Conservation (phyloP, 345 rosid species). For the Aquilaria malaccensis region DNA sequence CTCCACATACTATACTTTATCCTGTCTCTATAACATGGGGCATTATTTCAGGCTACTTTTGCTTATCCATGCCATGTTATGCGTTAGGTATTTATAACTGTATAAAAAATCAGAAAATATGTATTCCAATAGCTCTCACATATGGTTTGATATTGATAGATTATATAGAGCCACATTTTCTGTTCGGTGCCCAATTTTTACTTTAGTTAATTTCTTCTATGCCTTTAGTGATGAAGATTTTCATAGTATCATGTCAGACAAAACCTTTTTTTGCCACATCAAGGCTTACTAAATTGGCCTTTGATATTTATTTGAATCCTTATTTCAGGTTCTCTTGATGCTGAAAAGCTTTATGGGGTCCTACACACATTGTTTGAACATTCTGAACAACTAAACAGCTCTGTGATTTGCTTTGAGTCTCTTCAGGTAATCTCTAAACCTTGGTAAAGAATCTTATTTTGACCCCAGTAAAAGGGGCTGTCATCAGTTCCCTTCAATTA, state of each 20-base stretch:
- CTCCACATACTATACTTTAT: too few species aligned
- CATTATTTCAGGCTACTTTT: too few species aligned
- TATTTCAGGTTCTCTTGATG: slow-evolving; percentile 47
- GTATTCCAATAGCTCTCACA: too few species aligned
- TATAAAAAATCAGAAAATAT: too few species aligned
- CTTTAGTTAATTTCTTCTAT: neutral
- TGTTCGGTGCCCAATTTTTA: neutral
- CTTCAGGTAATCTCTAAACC: slow-evolving; percentile 55
- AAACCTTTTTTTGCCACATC: too few species aligned
- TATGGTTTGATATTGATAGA: neutral
- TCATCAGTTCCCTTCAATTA: too few species aligned
- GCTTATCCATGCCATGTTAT: too few species aligned
- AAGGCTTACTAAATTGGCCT: slow-evolving; percentile 11
- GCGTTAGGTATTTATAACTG: too few species aligned
- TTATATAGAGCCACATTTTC: neutral
- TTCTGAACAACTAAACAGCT: slow-evolving; percentile 42
- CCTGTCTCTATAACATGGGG: too few species aligned
- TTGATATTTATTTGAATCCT: slow-evolving; percentile 20
- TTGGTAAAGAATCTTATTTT: too few species aligned
- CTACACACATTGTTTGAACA: slow-evolving; percentile 44
- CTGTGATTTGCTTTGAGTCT: slow-evolving; percentile 71
- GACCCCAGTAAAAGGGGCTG: too few species aligned
- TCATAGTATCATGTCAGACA: neutral
- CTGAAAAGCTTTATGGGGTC: slow-evolving; percentile 47
- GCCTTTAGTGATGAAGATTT: neutral